Percentiles rank a stretch among this genome's conserved stretches.
These are phyloP conservation scores for Starmera quercuum DNA, from an alignment of 805 yeast species.

Conservation along the genomic window DNA sequence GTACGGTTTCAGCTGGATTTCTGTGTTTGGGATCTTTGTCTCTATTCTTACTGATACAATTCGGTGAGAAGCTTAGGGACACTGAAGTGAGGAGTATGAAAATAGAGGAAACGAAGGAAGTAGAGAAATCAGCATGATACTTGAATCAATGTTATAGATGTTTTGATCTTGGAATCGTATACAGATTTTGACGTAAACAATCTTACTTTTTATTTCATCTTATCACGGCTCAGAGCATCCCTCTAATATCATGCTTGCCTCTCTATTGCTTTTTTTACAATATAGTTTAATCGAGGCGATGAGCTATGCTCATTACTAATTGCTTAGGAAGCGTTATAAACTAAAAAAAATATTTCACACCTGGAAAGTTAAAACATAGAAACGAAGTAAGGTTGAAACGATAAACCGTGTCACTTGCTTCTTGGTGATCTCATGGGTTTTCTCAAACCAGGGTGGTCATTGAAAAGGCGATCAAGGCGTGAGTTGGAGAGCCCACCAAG, in stretches of 20 bases:
- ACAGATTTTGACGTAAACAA: too few relatives aligned
- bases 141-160: too few relatives aligned
- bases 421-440: background rate
- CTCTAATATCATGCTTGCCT: too few relatives aligned
- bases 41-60: slow-evolving; percentile 25
- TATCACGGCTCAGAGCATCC: too few relatives aligned
- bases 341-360: background rate
- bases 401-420: too few relatives aligned
- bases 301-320: background rate
- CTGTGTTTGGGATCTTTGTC: slow-evolving; percentile 30
- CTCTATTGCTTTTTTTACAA: too few relatives aligned
- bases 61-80: slow-evolving; percentile 25
- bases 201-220: too few relatives aligned
- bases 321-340: background rate
- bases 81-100: background rate
- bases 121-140: too few relatives aligned
- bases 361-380: background rate
- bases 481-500: background rate
- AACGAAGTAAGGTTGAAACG: too few relatives aligned
- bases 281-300: background rate
- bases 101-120: too few relatives aligned
- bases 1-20: slow-evolving; percentile 39
- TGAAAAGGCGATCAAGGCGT: background rate
- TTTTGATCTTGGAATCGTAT: too few relatives aligned
- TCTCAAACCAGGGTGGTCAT: background rate